Percentiles rank a stretch among this genome's conserved stretches.
Evolutionary conservation across 225 moss, liverwort and hornwort species (phyloP).

Genomic region (Lunularia cruciata): DNA sequence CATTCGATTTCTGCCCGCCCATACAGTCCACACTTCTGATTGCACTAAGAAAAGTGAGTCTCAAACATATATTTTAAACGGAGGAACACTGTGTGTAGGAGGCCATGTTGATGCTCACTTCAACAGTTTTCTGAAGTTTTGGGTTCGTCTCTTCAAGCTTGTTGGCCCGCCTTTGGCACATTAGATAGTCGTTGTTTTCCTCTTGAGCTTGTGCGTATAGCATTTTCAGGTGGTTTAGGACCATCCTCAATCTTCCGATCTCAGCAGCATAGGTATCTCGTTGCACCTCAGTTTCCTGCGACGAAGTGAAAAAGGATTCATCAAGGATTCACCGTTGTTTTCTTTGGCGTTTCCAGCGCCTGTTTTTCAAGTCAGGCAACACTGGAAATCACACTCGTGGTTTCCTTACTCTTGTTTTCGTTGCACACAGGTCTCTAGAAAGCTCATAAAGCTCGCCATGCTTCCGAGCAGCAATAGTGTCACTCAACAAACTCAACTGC

Average conservation of each 20-base stretch:
- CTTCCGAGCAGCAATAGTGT: slow-evolving; percentile 29
- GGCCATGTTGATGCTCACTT: too few species aligned
- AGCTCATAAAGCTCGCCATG: slow-evolving; percentile 39
- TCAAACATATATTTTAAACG: neutral
- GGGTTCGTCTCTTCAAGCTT: slow-evolving; percentile 30
- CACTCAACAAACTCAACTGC: slow-evolving; percentile 29
- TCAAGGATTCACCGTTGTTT: neutral
- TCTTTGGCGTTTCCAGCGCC: neutral
- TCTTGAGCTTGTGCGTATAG: slow-evolving; percentile 27
- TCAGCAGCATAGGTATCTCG: slow-evolving; percentile 37
- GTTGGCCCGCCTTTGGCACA: slow-evolving; percentile 26
- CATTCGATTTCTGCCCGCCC: neutral
- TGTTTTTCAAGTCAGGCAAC: neutral
- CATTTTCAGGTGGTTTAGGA: slow-evolving; percentile 33
- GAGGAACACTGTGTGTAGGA: too few species aligned
- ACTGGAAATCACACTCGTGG: too few species aligned
- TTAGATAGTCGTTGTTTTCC: slow-evolving; percentile 19
- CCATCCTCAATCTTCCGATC: slow-evolving; percentile 33
- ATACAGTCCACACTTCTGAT: neutral
- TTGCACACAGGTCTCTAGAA: slow-evolving; percentile 30
- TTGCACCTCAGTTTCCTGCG: slow-evolving; percentile 43
- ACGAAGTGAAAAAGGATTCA: neutral
- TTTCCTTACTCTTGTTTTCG: slow-evolving; percentile 38
- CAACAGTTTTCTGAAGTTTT: slow-evolving; percentile 14
- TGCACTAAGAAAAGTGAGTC: neutral